Percentiles rank a stretch among this genome's conserved stretches.
Conservation (phyloP, 2,329 filamentous ascomycete genomes). For the Claviceps spartinae region DNA sequence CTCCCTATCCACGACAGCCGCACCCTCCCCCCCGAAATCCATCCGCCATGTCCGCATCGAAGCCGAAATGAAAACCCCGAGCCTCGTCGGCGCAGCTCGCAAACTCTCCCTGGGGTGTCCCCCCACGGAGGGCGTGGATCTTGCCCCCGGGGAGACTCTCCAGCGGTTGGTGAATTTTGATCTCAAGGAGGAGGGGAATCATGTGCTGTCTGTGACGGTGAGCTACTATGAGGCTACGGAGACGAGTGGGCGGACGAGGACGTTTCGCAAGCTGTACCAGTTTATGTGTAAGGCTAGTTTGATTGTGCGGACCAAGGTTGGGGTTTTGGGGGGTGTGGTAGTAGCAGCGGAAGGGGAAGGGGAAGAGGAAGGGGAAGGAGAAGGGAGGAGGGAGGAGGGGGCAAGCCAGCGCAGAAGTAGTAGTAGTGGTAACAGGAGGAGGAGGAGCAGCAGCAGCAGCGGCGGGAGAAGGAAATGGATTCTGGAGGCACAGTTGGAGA, state of each 20-base stretch:
- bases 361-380: no score
- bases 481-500: conserved; percentile 90
- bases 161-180: conserved; percentile 78
- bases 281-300: conserved; percentile 86
- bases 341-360: neutral
- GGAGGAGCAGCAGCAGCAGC: neutral
- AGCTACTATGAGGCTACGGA: conserved; percentile 83
- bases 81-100: conserved; percentile 37
- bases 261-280: conserved; percentile 91
- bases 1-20: conserved; percentile 27
- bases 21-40: conserved; percentile 26
- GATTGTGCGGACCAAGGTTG: conserved; percentile 81
- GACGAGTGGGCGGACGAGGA: conserved; percentile 57
- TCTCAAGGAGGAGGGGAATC: conserved; percentile 84
- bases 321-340: conserved; percentile 18
- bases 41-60: conserved; percentile 70
- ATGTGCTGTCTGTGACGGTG: conserved; percentile 85
- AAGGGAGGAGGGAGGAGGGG: no score
- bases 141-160: conserved; percentile 51
- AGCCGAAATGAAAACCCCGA: conserved; percentile 90
- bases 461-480: conserved; percentile 43
- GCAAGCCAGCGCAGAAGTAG: no score
- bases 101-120: conserved; percentile 42
- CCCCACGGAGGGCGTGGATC: conserved; percentile 24
- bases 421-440: neutral